Conservation (phyloP, 768 basidiomycete species). For the Macrolepiota albuminosa region DNA sequence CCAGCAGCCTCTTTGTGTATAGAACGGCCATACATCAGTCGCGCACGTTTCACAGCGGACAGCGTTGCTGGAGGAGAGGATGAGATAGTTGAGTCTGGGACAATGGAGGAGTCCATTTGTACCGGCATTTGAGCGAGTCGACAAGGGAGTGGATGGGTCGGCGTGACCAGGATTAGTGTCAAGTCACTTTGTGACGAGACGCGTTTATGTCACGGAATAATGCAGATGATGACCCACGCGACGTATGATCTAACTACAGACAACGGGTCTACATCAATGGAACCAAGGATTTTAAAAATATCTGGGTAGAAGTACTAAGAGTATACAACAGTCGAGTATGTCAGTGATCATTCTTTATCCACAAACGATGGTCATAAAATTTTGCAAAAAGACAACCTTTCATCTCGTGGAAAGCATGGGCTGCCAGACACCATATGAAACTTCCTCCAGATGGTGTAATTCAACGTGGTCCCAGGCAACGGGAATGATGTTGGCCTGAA, state of each 20-base stretch:
- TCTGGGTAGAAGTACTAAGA: background rate
- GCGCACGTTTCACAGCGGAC: slow-evolving; percentile 30
- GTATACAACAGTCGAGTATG: background rate
- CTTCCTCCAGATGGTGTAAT: slow-evolving; percentile 68
- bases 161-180: slow-evolving; percentile 5
- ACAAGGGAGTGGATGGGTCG: background rate
- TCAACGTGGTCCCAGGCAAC: slow-evolving; percentile 65
- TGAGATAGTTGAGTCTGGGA: slow-evolving; percentile 33
- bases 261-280: background rate
- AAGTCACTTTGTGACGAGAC: slow-evolving; percentile 13
- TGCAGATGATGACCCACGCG: no score
- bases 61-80: slow-evolving; percentile 25
- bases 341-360: background rate
- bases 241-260: background rate
- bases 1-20: slow-evolving; percentile 18
- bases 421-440: slow-evolving; percentile 66
- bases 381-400: background rate
- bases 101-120: slow-evolving; percentile 28
- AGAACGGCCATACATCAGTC: slow-evolving; percentile 42
- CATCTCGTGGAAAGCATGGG: slow-evolving; percentile 47
- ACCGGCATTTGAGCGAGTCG: slow-evolving; percentile 25
- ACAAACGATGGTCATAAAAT: background rate
- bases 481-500: slow-evolving; percentile 64
- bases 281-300: background rate
- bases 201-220: slow-evolving; percentile 3